Percentiles rank a stretch among this genome's conserved stretches.
phyloP scores from a whole-genome alignment of 2,329 filamentous ascomycete genomes.

The Microsporum audouinii region DNA sequence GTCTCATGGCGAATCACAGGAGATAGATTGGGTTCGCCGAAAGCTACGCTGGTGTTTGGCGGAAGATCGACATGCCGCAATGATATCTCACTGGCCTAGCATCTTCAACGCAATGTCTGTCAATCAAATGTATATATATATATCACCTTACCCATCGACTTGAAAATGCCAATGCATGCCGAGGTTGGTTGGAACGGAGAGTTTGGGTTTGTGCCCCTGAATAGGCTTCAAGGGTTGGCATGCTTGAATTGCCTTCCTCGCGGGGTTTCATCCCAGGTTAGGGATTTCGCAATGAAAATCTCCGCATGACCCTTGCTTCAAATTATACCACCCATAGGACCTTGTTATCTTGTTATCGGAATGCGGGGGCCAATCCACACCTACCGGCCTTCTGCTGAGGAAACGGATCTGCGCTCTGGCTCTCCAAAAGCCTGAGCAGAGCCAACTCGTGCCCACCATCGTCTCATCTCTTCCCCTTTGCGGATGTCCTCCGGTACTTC shows the following conservation, averaged over 20 bases:
- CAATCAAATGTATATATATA: neutral
- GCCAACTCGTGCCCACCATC: neutral
- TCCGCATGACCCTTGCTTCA: neutral
- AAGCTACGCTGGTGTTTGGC: neutral
- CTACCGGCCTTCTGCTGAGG: neutral
- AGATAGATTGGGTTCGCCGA: neutral
- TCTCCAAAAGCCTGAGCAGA: neutral
- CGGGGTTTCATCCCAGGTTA: neutral
- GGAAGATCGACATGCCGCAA: constrained; percentile 1
- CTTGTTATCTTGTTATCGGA: neutral
- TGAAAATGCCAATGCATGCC: neutral
- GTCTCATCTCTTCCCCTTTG: constrained; percentile 1
- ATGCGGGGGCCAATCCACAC: neutral
- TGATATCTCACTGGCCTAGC: neutral
- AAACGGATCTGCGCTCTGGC: neutral
- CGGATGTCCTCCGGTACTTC: neutral
- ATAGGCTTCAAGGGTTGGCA: neutral
- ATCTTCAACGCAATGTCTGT: neutral
- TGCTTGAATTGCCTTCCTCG: neutral
- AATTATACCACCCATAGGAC: neutral
- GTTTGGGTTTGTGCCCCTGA: neutral
- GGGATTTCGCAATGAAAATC: neutral
- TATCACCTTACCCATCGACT: neutral
- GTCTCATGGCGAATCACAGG: neutral
- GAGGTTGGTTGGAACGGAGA: neutral